Percentiles rank a stretch among this genome's conserved stretches.
Evolutionary conservation across 345 rosid species (phyloP).

Genomic region (Raphanus sativus): DNA sequence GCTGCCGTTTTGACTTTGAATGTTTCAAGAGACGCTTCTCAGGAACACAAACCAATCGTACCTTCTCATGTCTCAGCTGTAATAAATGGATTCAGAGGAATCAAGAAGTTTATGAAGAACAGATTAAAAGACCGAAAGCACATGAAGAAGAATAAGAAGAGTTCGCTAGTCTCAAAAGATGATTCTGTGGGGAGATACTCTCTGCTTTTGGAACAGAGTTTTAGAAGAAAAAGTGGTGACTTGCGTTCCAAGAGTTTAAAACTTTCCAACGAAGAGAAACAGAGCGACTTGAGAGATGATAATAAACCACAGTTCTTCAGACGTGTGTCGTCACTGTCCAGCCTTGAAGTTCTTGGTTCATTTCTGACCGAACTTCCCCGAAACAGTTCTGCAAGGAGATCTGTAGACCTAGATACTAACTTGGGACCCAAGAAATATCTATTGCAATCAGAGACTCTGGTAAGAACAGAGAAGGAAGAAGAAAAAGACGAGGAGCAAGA

Average conservation of each 20-base stretch:
- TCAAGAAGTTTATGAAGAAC: slow-evolving; percentile 61
- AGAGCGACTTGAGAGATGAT: slow-evolving; percentile 28
- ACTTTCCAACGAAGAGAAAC: slow-evolving; percentile 49
- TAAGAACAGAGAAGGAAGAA: slow-evolving; percentile 21
- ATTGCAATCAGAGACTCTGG: slow-evolving; percentile 16
- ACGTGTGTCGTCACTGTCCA: slow-evolving; percentile 77
- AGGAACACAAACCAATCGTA: slow-evolving; percentile 31
- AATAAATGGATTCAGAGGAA: slow-evolving; percentile 46
- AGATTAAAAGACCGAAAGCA: slow-evolving; percentile 49
- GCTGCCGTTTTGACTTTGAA: slow-evolving; percentile 32
- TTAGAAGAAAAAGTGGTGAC: slow-evolving; percentile 36
- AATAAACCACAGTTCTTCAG: slow-evolving; percentile 48
- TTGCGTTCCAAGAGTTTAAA: slow-evolving; percentile 67
- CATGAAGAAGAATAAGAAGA: slow-evolving; percentile 27
- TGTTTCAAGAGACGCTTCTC: slow-evolving; percentile 10
- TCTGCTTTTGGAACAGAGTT: slow-evolving; percentile 49
- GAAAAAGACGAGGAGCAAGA: slow-evolving; percentile 38
- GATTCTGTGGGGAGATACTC: slow-evolving; percentile 54
- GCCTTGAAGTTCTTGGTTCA: slow-evolving; percentile 61
- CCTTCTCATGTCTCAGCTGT: slow-evolving; percentile 40
- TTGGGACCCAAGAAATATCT: slow-evolving; percentile 20
- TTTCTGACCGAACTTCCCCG: slow-evolving; percentile 50
- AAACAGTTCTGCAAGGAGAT: slow-evolving; percentile 25
- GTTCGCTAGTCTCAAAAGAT: slow-evolving; percentile 20
- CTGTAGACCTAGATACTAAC: slow-evolving; percentile 28